Evolutionary conservation across 1,284 basidiomycete species (phyloP), one percentile per base, ranked within the genome.

Genomic region (Spongiforma sp.): DNA sequence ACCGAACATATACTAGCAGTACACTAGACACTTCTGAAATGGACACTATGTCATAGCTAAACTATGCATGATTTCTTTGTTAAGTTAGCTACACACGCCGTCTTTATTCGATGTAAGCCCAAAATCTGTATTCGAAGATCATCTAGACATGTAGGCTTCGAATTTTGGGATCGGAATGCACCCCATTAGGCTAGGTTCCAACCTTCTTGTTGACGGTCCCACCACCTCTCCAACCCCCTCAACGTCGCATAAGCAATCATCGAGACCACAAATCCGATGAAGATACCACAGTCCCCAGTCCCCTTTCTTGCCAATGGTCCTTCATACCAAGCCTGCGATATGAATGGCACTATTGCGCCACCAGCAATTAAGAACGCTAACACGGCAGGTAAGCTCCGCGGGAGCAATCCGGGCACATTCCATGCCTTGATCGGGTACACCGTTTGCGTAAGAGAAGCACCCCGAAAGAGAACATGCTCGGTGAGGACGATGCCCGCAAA

Each of bases 231-330:
- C 33, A 84, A 34, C 63, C 67, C 78, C 65, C 91, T 79, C 53
- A 92, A 80, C 9, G 85, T 85, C 6, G 87, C 30, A 73, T 93
- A 93, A 32, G 87, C 73, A 21, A 90, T 24, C 14, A 74, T 81
- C 8, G 84, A 83, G 14, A 85, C 68, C 0, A 75, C 81, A 66
- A 92, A 87, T 17, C 89, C 89, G 28, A 91, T 75, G 76, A 92
- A 89, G 65, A 93, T 90, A n/a, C 90, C 91, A 64, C 93, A 87
- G 75, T 93, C 91, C 1, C 91, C 91, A 21, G 90, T 83, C 21
- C 62, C 81, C 64, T 79, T 71, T n/a, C n/a, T n/a, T n/a, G 87
- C 91, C 52, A 93, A 86, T 4, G 91, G 91, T 2, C 91, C 91
- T 0, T 82, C 78, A 69, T 86, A 93, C 91, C 90, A 93, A 11